Evolutionary conservation across 176 grass and related monocot species (phyloP).

Genomic region (Eleusine indica): DNA sequence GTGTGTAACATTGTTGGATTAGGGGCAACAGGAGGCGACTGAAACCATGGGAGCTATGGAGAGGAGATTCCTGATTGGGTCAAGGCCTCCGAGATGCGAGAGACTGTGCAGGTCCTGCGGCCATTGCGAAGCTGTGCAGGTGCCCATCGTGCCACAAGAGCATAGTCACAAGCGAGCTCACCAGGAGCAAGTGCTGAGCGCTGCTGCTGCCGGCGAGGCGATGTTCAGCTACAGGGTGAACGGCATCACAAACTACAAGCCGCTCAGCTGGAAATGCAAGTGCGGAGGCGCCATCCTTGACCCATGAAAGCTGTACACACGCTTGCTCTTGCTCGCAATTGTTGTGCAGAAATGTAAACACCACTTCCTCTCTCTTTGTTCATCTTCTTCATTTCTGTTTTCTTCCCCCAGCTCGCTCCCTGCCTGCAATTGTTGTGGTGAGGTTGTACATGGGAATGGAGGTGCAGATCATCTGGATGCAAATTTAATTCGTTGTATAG

Average conservation of each 20-base stretch:
- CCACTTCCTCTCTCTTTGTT: background rate
- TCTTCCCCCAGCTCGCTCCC: background rate
- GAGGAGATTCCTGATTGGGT: conserved; percentile 68
- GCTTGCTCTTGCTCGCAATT: background rate
- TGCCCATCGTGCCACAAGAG: conserved; percentile 66
- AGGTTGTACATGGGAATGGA: background rate
- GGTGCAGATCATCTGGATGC: background rate
- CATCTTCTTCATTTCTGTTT: background rate
- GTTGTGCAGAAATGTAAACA: conserved; percentile 35
- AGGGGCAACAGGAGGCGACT: background rate
- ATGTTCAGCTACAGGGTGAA: conserved; percentile 48
- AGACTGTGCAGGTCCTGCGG: conserved; percentile 72
- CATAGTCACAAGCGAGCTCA: background rate
- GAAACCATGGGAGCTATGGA: conserved; percentile 8
- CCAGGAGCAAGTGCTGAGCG: background rate
- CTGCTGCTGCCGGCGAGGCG: background rate
- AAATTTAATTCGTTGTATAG: conserved; percentile 25
- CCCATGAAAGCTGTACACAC: conserved; percentile 39
- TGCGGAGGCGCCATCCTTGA: conserved; percentile 77
- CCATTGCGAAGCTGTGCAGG: conserved; percentile 81
- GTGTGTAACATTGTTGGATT: background rate
- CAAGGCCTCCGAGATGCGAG: conserved; percentile 82
- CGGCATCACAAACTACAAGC: conserved; percentile 83
- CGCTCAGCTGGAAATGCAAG: conserved; percentile 92
- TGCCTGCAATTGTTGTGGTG: background rate